phyloP scores from a whole-genome alignment of 306 rosid genomes.

The Lathyrus oleraceus region DNA sequence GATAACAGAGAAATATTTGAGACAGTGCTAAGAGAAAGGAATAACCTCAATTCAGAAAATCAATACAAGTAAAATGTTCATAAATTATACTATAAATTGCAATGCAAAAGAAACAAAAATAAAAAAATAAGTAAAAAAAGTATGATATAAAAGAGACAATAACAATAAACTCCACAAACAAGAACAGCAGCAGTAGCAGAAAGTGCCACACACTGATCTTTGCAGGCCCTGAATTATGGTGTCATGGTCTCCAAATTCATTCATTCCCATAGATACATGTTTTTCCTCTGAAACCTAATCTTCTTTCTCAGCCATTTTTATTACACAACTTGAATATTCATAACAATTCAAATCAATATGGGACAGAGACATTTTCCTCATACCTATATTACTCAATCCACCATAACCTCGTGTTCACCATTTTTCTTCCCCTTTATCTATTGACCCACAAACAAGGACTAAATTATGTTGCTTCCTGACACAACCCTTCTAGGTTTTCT shows the following conservation, averaged over 20 bases:
- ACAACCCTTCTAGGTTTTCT: slow-evolving; percentile 33
- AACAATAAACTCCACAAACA: slow-evolving; percentile 66
- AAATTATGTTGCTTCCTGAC: slow-evolving; percentile 21
- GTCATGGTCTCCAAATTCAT: slow-evolving; percentile 68
- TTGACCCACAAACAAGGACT: slow-evolving; percentile 21
- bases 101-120: slow-evolving; percentile 51
- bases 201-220: slow-evolving; percentile 51
- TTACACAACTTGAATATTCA: slow-evolving; percentile 82
- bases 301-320: slow-evolving; percentile 82
- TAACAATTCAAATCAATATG: slow-evolving; percentile 88
- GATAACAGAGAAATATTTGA: slow-evolving; percentile 26
- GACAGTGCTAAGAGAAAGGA: slow-evolving; percentile 35
- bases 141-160: slow-evolving; percentile 62
- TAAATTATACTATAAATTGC: slow-evolving; percentile 79
- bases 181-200: slow-evolving; percentile 48
- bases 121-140: slow-evolving; percentile 44
- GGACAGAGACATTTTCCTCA: slow-evolving; percentile 63
- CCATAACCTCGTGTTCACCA: slow-evolving; percentile 40
- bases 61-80: slow-evolving; percentile 79
- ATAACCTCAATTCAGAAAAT: slow-evolving; percentile 52
- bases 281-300: slow-evolving; percentile 72
- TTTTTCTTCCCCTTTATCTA: not conserved
- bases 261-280: slow-evolving; percentile 83
- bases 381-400: slow-evolving; percentile 49
- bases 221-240: slow-evolving; percentile 65